A percentile compares a stretch with the other conserved stretches of the same genome.
phyloP scores from a whole-genome alignment of 1,139 yeast genomes.

The Zygosaccharomyces sapae region DNA sequence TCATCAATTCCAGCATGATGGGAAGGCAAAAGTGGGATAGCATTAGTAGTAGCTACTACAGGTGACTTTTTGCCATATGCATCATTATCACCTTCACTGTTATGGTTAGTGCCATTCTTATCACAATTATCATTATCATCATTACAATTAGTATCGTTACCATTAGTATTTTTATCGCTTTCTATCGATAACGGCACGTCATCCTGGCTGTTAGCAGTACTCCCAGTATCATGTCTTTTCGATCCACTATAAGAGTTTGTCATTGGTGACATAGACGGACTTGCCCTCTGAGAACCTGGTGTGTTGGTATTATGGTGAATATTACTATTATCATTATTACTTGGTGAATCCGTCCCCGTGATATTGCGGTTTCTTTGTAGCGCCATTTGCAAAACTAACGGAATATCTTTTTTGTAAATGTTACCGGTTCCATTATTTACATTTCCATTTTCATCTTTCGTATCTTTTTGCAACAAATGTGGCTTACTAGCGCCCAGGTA shows the following conservation, averaged over 20 bases:
- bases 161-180: neutral
- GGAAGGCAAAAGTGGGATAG: constrained; percentile 33
- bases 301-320: constrained; percentile 1
- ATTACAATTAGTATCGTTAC: neutral
- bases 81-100: neutral
- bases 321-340: neutral
- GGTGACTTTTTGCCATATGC: constrained; percentile 13
- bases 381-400: constrained; percentile 38
- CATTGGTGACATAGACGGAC: constrained; percentile 17
- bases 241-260: constrained; percentile 5
- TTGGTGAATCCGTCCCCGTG: neutral
- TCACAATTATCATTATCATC: too few species aligned
- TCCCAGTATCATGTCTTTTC: constrained; percentile 1
- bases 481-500: constrained; percentile 37
- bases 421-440: neutral
- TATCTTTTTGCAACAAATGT: constrained; percentile 33
- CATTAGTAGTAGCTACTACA: constrained; percentile 31
- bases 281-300: constrained; percentile 13
- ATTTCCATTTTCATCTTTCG: too few species aligned
- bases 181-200: too few species aligned
- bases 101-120: neutral
- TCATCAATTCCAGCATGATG: constrained; percentile 46
- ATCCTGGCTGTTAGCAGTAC: neutral
- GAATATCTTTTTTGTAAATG: constrained; percentile 28
- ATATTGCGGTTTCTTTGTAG: constrained; percentile 29